Evolutionary conservation across 164 flowering plant species (phyloP), one percentile per base, ranked within the genome.

Genomic region (Vitis riparia): DNA sequence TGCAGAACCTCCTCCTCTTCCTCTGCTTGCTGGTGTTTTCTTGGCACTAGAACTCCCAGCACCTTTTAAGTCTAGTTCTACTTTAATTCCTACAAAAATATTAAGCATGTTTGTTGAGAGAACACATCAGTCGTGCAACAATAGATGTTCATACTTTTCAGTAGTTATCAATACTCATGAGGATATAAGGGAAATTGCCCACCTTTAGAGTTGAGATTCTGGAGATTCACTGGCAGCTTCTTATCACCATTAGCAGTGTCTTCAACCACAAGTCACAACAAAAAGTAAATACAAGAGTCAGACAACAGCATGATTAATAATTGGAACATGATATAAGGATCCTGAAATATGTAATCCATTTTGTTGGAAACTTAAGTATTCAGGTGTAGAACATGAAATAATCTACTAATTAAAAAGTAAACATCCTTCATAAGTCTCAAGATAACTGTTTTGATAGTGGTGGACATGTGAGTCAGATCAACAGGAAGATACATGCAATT

Each of bases 21-120:
- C 82, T 78, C 86, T 85, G 12, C 86, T 81, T 15, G 83, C 75
- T n/a, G 84, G 71, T 16, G 83, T 62, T 75, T 80, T 89, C 80
- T 88, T 90, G 37, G 78, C 73, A 67, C 77, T 82, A 16, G 89
- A 76, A 16, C 62, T 84, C 58, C 78, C 90, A 1, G 73, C 59
- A 47, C 86, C 84, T 79, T 90, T 93, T 75, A 90, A 72, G 59
- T 93, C 91, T 80, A 93, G 50, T 65, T 91, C 77, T 53, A 93
- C 97, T 83, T 87, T 79, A 59, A 90, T 85, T 55, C 88, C 98
- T 93, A 63, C 5, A 69, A 73, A 7, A 37, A 49, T 15, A 17
- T 67, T 0, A 44, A 13, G 8, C 1, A 0, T 37, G 44, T 37
- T 37, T 37, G 44, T 3, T 32, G 44, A 37, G 44, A 37, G 44